Evolutionary conservation across 352 stramenopile genomes (phyloP).

Genomic region (Phytophthora aleatoria): DNA sequence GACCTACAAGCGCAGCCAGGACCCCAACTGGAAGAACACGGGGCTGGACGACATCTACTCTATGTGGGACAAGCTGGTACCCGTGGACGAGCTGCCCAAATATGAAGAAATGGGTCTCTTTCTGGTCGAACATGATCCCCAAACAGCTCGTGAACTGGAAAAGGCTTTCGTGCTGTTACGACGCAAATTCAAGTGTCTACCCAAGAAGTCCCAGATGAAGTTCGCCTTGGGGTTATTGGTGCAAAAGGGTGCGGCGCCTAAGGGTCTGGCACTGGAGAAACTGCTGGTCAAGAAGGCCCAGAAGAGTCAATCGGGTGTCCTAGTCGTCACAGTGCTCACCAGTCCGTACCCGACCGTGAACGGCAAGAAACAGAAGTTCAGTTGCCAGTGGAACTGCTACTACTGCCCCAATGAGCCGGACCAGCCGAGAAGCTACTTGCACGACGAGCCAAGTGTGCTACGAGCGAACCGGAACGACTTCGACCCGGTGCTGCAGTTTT

Average conservation of each 20-base stretch:
- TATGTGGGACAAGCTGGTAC: conserved; percentile 85
- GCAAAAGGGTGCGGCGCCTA: conserved; percentile 55
- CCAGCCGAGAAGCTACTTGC: conserved; percentile 92
- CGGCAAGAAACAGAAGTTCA: conserved; percentile 90
- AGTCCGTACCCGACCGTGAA: conserved; percentile 87
- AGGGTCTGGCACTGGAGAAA: conserved; percentile 66
- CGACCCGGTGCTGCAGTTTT: conserved; percentile 92
- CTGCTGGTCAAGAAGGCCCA: conserved; percentile 90
- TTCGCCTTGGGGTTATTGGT: conserved; percentile 83
- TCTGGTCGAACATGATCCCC: conserved; percentile 71
- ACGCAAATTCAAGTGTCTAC: conserved; percentile 87
- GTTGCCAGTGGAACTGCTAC: conserved; percentile 96
- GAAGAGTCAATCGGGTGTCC: conserved; percentile 90
- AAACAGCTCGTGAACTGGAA: conserved; percentile 81
- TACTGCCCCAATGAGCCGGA: conserved; percentile 94
- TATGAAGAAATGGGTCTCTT: conserved; percentile 86
- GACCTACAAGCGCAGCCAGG: conserved; percentile 88
- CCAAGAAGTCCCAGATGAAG: conserved; percentile 93
- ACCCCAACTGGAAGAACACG: conserved; percentile 80
- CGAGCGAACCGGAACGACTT: conserved; percentile 93
- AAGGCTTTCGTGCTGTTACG: conserved; percentile 86
- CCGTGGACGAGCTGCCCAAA: conserved; percentile 61
- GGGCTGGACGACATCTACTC: conserved; percentile 89
- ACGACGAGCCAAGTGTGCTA: conserved; percentile 92
- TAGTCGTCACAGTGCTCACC: conserved; percentile 93